Percentiles rank a stretch among this genome's conserved stretches.
phyloP scores from a whole-genome alignment of 257 asterid genomes.

The Rhazya stricta region DNA sequence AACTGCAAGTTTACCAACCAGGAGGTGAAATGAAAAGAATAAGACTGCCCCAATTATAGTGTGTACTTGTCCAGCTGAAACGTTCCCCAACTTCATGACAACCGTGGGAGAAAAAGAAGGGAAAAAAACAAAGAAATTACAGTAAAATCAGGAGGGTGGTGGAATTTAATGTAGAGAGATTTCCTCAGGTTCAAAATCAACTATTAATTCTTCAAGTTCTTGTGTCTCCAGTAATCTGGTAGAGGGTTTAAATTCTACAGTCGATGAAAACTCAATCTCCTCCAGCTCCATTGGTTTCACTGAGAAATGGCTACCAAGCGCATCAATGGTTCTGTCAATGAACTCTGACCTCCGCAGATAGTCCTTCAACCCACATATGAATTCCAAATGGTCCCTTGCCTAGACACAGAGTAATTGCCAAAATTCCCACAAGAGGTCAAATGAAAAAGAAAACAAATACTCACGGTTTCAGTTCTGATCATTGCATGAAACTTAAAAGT shows the following conservation, averaged over 20 bases:
- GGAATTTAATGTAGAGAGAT: neutral
- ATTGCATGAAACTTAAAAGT: neutral
- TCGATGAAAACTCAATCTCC: slow-evolving; percentile 20
- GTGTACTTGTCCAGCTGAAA: too few species aligned
- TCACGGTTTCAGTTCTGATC: neutral
- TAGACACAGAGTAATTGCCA: slow-evolving; percentile 16
- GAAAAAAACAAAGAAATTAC: neutral
- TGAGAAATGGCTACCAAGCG: slow-evolving; percentile 44
- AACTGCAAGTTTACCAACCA: too few species aligned
- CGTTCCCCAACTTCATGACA: too few species aligned
- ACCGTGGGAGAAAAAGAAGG: too few species aligned
- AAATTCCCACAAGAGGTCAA: slow-evolving; percentile 2
- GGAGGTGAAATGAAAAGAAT: too few species aligned
- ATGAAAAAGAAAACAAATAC: neutral
- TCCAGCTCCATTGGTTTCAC: slow-evolving; percentile 33
- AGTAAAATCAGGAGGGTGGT: neutral
- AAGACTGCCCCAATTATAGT: too few species aligned
- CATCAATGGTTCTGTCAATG: slow-evolving; percentile 46
- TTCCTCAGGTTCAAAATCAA: slow-evolving; percentile 3
- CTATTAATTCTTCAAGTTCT: slow-evolving; percentile 44
- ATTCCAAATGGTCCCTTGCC: slow-evolving; percentile 76
- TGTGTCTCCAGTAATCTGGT: slow-evolving; percentile 43
- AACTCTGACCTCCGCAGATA: slow-evolving; percentile 48
- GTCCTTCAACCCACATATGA: slow-evolving; percentile 82
- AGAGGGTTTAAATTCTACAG: slow-evolving; percentile 43